Evolutionary conservation across 169 alveolate species (phyloP).

Genomic region (Amoebophrya sp.): DNA sequence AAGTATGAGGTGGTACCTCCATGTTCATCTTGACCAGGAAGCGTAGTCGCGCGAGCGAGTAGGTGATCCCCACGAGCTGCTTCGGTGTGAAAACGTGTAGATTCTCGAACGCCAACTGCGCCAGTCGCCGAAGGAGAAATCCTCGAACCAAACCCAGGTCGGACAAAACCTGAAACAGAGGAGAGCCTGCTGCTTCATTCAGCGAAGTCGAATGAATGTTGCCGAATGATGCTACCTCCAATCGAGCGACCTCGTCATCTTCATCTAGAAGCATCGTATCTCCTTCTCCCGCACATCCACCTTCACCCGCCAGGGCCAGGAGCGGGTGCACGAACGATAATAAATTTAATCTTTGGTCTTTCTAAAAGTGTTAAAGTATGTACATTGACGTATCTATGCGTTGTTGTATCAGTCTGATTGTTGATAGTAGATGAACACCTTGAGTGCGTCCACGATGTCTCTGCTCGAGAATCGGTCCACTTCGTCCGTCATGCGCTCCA

Average conservation of each 20-base stretch:
- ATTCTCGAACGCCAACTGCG: slow-evolving; percentile 41
- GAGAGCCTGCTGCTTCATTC: no score
- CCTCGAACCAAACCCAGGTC: slow-evolving; percentile 36
- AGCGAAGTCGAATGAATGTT: background rate
- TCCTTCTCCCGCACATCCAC: background rate
- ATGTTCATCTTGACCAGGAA: slow-evolving; percentile 19
- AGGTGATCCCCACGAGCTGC: slow-evolving; percentile 26
- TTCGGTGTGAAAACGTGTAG: slow-evolving; percentile 30
- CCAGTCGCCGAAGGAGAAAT: slow-evolving; percentile 39
- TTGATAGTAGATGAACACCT: background rate
- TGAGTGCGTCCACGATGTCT: background rate
- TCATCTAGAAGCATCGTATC: background rate
- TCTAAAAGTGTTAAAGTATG: background rate
- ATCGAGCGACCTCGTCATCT: no score
- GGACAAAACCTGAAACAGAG: background rate
- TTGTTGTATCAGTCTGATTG: background rate
- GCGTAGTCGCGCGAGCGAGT: slow-evolving; percentile 26
- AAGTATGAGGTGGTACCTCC: no score
- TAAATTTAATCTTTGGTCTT: background rate
- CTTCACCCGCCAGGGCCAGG: background rate
- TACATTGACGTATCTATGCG: background rate
- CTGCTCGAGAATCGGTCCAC: slow-evolving; percentile 23
- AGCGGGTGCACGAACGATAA: background rate
- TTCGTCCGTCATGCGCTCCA: slow-evolving; percentile 37
- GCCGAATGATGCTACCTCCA: background rate